Percentiles rank a stretch among this genome's conserved stretches.
Evolutionary conservation across 2,329 filamentous ascomycete genomes (phyloP).

Genomic region (Colletotrichum tropicale): DNA sequence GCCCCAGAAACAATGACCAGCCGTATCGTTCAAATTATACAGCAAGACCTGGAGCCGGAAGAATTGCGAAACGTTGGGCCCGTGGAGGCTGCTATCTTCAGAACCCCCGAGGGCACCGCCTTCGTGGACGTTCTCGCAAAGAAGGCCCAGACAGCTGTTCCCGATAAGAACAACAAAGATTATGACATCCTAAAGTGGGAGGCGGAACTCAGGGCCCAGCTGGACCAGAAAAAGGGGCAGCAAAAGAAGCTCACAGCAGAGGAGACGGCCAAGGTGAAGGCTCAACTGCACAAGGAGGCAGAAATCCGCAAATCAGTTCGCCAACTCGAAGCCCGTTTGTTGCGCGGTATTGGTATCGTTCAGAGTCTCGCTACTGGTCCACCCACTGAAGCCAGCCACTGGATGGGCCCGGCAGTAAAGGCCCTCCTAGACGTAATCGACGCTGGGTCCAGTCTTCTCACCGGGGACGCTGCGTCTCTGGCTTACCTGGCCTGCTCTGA

Average conservation of each 20-base stretch:
- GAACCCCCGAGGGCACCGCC: constrained; percentile 84
- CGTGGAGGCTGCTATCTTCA: constrained; percentile 90
- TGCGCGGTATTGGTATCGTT: constrained; percentile 86
- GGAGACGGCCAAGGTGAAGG: constrained; percentile 87
- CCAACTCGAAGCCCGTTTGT: constrained; percentile 71
- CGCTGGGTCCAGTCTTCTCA: constrained; percentile 80
- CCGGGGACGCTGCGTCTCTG: constrained; percentile 78
- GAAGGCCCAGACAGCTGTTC: constrained; percentile 71
- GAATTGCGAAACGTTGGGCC: constrained; percentile 78
- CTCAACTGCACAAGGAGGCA: constrained; percentile 86
- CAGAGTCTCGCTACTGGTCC: constrained; percentile 82
- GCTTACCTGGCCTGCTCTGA: constrained; percentile 83
- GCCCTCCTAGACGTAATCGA: constrained; percentile 76
- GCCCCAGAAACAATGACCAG: constrained; percentile 83
- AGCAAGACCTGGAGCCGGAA: constrained; percentile 71
- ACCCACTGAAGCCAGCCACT: constrained; percentile 85
- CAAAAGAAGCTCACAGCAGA: constrained; percentile 91
- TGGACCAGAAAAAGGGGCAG: constrained; percentile 92
- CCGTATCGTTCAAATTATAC: constrained; percentile 75
- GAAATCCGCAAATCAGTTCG: constrained; percentile 77
- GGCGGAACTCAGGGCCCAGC: constrained; percentile 82
- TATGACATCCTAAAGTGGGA: constrained; percentile 98
- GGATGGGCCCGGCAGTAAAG: constrained; percentile 84
- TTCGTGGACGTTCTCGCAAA: constrained; percentile 92
- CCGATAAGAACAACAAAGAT: constrained; percentile 91